phyloP scores from a whole-genome alignment of 2,329 filamentous ascomycete species.

The Fusarium napiforme region DNA sequence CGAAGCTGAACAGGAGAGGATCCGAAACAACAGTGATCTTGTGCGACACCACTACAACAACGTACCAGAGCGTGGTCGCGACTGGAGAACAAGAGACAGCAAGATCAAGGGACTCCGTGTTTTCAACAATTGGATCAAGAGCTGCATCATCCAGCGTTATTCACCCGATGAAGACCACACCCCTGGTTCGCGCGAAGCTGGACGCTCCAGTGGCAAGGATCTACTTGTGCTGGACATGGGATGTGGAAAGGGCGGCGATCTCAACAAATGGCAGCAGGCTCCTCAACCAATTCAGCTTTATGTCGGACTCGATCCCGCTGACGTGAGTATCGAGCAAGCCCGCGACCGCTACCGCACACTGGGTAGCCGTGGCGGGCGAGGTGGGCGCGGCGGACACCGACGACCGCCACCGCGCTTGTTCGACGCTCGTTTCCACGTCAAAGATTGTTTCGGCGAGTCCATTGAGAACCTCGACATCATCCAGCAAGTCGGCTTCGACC shows the following conservation, averaged over 20 bases:
- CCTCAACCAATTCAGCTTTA: slow-evolving; percentile 93
- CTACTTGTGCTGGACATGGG: slow-evolving; percentile 92
- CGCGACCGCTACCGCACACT: slow-evolving; percentile 83
- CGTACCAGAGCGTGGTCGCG: slow-evolving; percentile 90
- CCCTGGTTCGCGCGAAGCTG: slow-evolving; percentile 67
- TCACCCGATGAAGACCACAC: slow-evolving; percentile 81
- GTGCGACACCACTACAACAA: slow-evolving; percentile 96
- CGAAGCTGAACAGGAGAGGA: slow-evolving; percentile 53
- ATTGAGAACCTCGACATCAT: slow-evolving; percentile 86
- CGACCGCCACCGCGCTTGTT: slow-evolving; percentile 71
- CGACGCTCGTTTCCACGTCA: slow-evolving; percentile 86
- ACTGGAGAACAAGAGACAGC: slow-evolving; percentile 94
- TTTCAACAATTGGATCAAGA: slow-evolving; percentile 99
- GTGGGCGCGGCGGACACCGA: slow-evolving; percentile 62
- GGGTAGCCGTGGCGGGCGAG: slow-evolving; percentile 67
- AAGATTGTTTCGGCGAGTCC: slow-evolving; percentile 91
- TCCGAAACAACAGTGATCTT: slow-evolving; percentile 77
- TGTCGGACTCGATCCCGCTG: slow-evolving; percentile 92
- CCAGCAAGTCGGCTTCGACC: slow-evolving; percentile 86
- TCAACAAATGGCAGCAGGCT: slow-evolving; percentile 95
- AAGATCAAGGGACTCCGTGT: slow-evolving; percentile 93
- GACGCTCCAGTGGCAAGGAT: slow-evolving; percentile 64
- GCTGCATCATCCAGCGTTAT: slow-evolving; percentile 96
- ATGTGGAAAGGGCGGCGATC: slow-evolving; percentile 94
- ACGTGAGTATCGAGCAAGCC: slow-evolving; percentile 91